These are phyloP conservation scores for Cercospora zeae-maydis DNA, from an alignment of 2,329 filamentous ascomycete species.

Conservation along the genomic window DNA sequence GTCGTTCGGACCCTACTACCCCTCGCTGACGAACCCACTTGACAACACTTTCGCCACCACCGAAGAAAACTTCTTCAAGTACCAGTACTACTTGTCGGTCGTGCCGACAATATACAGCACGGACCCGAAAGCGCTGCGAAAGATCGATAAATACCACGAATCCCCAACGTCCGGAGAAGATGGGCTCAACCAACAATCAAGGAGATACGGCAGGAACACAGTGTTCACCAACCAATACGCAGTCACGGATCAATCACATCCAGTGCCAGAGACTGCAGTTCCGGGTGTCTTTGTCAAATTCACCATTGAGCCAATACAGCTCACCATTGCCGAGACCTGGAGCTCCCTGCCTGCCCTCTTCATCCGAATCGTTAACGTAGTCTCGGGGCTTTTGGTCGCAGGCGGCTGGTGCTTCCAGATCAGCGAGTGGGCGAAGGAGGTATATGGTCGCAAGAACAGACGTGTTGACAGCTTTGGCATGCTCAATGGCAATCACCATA, in stretches of 20 bases:
- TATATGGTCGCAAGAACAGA: constrained; percentile 20
- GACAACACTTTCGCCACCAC: constrained; percentile 82
- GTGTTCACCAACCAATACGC: constrained; percentile 97
- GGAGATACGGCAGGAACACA: constrained; percentile 49
- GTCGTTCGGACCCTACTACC: constrained; percentile 96
- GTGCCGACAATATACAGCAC: constrained; percentile 87
- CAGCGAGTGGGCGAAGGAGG: constrained; percentile 65
- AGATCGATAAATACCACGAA: constrained; percentile 35
- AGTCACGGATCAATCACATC: constrained; percentile 80
- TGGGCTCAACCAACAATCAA: constrained; percentile 33
- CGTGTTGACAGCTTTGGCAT: constrained; percentile 25
- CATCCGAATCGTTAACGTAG: constrained; percentile 82
- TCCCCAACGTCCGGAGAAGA: constrained; percentile 43
- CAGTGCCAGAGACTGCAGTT: constrained; percentile 64
- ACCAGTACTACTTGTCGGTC: constrained; percentile 94
- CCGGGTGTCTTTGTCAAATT: constrained; percentile 98
- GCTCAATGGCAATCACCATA: constrained; percentile 23
- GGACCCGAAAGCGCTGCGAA: constrained; percentile 42
- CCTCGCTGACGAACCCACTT: constrained; percentile 86
- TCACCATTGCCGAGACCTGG: constrained; percentile 79
- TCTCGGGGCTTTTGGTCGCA: constrained; percentile 85
- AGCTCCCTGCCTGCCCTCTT: constrained; percentile 70
- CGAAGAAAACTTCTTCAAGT: constrained; percentile 81
- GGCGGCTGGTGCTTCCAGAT: constrained; percentile 91
- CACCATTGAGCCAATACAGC: constrained; percentile 91